A percentile compares a stretch with the other conserved stretches of the same genome.
These are phyloP conservation scores for Xylariaceae sp. DNA, from an alignment of 2,329 filamentous ascomycete species.

Conservation along the genomic window DNA sequence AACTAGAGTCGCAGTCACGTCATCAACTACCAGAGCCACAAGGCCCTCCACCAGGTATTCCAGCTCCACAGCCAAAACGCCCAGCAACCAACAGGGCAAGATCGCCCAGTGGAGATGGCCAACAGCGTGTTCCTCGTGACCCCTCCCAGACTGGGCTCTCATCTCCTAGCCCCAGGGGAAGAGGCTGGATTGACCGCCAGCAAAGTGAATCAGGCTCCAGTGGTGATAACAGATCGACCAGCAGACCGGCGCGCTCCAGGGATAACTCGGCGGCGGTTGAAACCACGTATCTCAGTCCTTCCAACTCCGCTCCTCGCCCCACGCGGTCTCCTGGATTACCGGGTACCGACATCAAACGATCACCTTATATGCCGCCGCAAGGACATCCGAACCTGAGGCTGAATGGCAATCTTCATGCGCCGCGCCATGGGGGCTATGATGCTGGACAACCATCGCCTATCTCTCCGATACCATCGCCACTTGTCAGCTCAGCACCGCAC, in stretches of 20 bases:
- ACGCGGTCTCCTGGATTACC: constrained; percentile 45
- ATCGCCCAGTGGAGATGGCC: constrained; percentile 43
- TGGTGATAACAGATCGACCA: constrained; percentile 38
- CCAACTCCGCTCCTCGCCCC: constrained; percentile 26
- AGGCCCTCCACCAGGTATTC: constrained; percentile 18
- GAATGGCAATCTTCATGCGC: constrained; percentile 32
- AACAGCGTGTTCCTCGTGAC: constrained; percentile 41
- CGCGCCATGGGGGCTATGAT: constrained; percentile 34
- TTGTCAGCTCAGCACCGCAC: constrained; percentile 29
- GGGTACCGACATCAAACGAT: constrained; percentile 45
- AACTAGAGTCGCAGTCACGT: constrained; percentile 45
- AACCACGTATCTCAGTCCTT: constrained; percentile 31
- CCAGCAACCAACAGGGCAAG: constrained; percentile 30
- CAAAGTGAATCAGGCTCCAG: constrained; percentile 55
- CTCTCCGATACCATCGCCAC: constrained; percentile 40
- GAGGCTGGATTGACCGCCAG: constrained; percentile 40
- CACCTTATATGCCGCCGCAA: constrained; percentile 46
- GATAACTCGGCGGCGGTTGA: constrained; percentile 37
- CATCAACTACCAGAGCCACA: constrained; percentile 31
- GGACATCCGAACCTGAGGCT: constrained; percentile 31
- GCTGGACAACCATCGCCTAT: constrained; percentile 42
- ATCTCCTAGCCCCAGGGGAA: constrained; percentile 23
- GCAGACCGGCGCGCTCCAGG: constrained; percentile 38
- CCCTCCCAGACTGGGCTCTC: constrained; percentile 34
- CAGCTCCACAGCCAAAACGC: constrained; percentile 20